Percentiles rank a stretch among this genome's conserved stretches.
Evolutionary conservation across 352 stramenopile species (phyloP).

Genomic region (Phytophthora citricola): DNA sequence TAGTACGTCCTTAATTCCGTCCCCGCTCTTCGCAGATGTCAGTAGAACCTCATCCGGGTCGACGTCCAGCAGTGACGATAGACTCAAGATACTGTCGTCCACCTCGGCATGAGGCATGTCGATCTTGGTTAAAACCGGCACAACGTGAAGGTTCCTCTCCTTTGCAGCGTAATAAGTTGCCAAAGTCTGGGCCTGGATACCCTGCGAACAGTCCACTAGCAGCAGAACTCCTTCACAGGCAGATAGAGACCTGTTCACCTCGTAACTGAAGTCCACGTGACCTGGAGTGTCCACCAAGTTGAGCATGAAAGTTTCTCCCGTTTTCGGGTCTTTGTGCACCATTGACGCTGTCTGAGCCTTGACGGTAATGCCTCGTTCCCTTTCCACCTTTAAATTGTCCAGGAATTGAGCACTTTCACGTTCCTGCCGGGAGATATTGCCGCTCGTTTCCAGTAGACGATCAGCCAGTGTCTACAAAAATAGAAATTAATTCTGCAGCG

Average conservation of each 20-base stretch:
- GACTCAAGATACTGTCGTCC: conserved; percentile 83
- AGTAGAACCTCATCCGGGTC: conserved; percentile 95
- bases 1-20: conserved; percentile 89
- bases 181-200: conserved; percentile 98
- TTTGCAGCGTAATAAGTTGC: conserved; percentile 96
- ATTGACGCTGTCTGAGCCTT: conserved; percentile 98
- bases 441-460: conserved; percentile 88
- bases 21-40: conserved; percentile 95
- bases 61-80: conserved; percentile 84
- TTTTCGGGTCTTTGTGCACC: conserved; percentile 84
- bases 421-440: conserved; percentile 89
- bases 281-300: conserved; percentile 98
- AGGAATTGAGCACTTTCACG: conserved; percentile 86
- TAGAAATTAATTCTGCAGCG: conserved; percentile 8
- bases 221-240: conserved; percentile 98
- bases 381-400: conserved; percentile 95
- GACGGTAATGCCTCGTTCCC: conserved; percentile 98
- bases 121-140: conserved; percentile 98
- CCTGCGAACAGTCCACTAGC: conserved; percentile 97
- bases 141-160: conserved; percentile 96
- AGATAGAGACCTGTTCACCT: conserved; percentile 96
- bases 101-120: conserved; percentile 97
- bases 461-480: conserved; percentile 85
- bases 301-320: conserved; percentile 90
- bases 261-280: conserved; percentile 99